Base-by-base conservation (phyloP, 1,139 yeast genomes). In the Kodamaea arcana region DNA sequence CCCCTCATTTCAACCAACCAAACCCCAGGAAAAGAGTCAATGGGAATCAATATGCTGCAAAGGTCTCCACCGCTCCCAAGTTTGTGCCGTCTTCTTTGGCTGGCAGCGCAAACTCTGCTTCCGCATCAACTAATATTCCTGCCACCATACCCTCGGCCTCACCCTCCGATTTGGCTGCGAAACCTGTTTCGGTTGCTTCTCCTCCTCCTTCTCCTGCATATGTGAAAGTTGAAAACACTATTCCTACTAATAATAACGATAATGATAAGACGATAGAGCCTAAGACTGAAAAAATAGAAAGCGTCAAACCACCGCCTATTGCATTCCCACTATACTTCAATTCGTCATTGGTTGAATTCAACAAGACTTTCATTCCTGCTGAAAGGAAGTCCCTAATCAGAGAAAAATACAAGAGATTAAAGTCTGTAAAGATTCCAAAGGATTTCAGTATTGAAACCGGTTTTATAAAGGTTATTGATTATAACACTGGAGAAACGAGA, bases 1-100 rank as follows among this genome's bases (percentile, higher is more conserved):
- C 6, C 30, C 28, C 17, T 26, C 24, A 10, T 20, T 21, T 26
- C 25, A 29, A 4, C 17, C 36, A 18, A 23, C 30, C 27, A 21
- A 12, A 21, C 17, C 30, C 30, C n/a, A 34, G 37, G 15, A 27
- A 31, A 27, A 30, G 39, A 21, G 33, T 32, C 15, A 32, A 27
- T 15, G 39, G 33, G 10, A 38, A 38, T 33, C 36, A 38, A 23
- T 38, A 38, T 22, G 37, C 41, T 8, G 15, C 41, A 13, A 38
- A 38, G 27, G 41, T 37, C 18, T 37, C 39, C 11, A 39, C 40
- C 9, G 40, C 42, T 4, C 33, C 39, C 7, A 38, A 38, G 30
- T 38, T 38, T 24, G 34, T 38, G 4, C 41, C 41, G n/a, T 37
- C 41, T 4, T 33, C 36, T 3, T n/a, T n/a, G n/a, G n/a, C n/a